Evolutionary conservation across 371 early-diverging fungal species (phyloP).

Genomic region (Actinomortierella wolfii): DNA sequence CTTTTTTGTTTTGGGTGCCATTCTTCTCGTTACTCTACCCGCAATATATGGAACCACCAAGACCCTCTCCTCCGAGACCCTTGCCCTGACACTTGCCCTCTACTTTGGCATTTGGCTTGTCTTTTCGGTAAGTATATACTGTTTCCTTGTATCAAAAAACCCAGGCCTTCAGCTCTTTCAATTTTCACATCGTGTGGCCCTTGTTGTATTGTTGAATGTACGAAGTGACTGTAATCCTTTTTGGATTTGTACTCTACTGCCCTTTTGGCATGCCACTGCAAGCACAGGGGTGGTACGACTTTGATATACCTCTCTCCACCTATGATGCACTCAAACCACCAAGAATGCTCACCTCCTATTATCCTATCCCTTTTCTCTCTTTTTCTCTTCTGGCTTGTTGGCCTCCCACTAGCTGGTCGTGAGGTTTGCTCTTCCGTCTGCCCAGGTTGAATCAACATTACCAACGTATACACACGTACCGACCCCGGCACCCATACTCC

Average conservation of each 20-base stretch:
- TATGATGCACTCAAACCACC: no score
- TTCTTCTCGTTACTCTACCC: conserved; percentile 20
- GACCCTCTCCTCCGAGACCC: conserved; percentile 16
- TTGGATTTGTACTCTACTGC: no score
- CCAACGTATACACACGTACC: conserved; percentile 40
- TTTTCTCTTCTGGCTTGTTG: background rate
- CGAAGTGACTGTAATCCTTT: no score
- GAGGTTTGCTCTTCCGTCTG: conserved; percentile 31
- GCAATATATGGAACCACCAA: conserved; percentile 16
- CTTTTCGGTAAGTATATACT: conserved; percentile 26
- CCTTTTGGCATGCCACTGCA: no score
- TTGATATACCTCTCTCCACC: no score
- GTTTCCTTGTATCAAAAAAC: no score
- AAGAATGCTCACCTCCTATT: no score
- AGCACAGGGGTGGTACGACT: no score
- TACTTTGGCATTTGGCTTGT: conserved; percentile 29
- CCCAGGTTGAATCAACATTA: conserved; percentile 25
- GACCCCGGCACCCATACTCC: conserved; percentile 16
- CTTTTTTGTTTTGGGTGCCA: conserved; percentile 14
- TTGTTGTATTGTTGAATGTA: no score
- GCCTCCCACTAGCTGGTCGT: conserved; percentile 15
- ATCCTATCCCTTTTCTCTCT: background rate
- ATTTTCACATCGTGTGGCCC: no score
- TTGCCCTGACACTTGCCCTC: conserved; percentile 23
- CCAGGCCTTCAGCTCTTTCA: no score